phyloP scores from a whole-genome alignment of 257 asterid species.

The Ajuga chamaepitys region DNA sequence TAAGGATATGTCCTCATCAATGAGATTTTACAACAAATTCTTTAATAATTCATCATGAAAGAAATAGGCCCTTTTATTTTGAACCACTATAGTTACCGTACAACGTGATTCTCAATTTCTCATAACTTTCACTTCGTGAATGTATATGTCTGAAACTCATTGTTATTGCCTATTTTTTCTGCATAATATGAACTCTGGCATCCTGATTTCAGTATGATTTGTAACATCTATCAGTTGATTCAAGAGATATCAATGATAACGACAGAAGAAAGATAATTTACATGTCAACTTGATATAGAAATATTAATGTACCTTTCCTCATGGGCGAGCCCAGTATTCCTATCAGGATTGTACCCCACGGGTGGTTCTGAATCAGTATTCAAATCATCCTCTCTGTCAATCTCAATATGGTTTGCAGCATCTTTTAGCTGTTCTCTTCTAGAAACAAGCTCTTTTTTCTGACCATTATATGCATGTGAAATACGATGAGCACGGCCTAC shows the following conservation, averaged over 20 bases:
- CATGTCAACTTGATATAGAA: conserved; percentile 13
- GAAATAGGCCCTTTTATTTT: background rate
- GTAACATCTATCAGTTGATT: background rate
- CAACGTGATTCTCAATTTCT: background rate
- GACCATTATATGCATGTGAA: conserved; percentile 38
- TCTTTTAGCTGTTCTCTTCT: conserved; percentile 36
- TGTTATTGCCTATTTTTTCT: background rate
- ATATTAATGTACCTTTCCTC: conserved; percentile 50
- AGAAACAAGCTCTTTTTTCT: conserved; percentile 35
- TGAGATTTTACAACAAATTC: too few relatives aligned
- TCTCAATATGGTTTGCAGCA: conserved; percentile 22
- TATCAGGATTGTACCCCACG: conserved; percentile 22
- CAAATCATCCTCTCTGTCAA: conserved; percentile 31
- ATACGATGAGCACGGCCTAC: conserved; percentile 25
- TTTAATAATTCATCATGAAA: background rate
- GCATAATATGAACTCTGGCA: background rate
- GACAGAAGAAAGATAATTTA: background rate
- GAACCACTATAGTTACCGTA: background rate
- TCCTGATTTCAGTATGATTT: background rate
- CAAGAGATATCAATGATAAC: conserved; percentile 4
- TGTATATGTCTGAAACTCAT: background rate
- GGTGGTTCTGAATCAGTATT: conserved; percentile 30
- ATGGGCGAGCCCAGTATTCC: conserved; percentile 30
- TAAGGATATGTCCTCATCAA: too few relatives aligned
- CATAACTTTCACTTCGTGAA: background rate